Conservation (phyloP, 805 yeast genomes). For the Teunomyces panamensis region DNA sequence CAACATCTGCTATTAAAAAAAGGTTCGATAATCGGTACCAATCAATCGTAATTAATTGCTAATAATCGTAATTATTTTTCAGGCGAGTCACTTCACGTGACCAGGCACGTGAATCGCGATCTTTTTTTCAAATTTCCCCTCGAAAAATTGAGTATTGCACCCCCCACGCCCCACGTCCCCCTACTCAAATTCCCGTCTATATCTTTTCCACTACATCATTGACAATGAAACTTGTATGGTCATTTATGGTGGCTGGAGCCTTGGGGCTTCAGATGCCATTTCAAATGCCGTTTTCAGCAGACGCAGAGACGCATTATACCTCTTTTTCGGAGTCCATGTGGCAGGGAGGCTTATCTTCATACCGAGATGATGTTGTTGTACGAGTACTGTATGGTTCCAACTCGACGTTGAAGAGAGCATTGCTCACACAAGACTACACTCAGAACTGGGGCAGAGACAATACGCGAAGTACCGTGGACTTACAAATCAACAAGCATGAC, state of each 20-base stretch:
- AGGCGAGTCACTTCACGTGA: neutral
- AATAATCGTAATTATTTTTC: neutral
- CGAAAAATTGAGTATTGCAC: neutral
- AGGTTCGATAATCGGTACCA: neutral
- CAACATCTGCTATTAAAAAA: neutral
- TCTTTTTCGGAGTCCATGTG: slow-evolving; percentile 20
- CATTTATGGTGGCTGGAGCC: neutral
- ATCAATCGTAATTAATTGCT: neutral
- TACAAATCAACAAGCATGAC: slow-evolving; percentile 24
- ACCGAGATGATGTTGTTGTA: slow-evolving; percentile 43
- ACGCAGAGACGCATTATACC: slow-evolving; percentile 26
- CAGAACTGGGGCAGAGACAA: slow-evolving; percentile 49
- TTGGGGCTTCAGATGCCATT: slow-evolving; percentile 5
- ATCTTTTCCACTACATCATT: neutral
- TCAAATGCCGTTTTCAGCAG: slow-evolving; percentile 1
- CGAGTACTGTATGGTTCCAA: slow-evolving; percentile 35
- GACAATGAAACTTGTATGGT: neutral
- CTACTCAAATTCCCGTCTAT: no score
- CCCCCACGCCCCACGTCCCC: neutral
- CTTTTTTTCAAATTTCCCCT: neutral
- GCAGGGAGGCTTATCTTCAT: slow-evolving; percentile 42
- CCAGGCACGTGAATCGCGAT: neutral
- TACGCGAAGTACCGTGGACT: slow-evolving; percentile 45
- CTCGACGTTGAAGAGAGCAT: slow-evolving; percentile 14
- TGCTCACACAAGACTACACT: slow-evolving; percentile 12